Evolutionary conservation across 2,329 filamentous ascomycete genomes (phyloP), one percentile per base, ranked within the genome.

Genomic region (Drechmeria coniospora): DNA sequence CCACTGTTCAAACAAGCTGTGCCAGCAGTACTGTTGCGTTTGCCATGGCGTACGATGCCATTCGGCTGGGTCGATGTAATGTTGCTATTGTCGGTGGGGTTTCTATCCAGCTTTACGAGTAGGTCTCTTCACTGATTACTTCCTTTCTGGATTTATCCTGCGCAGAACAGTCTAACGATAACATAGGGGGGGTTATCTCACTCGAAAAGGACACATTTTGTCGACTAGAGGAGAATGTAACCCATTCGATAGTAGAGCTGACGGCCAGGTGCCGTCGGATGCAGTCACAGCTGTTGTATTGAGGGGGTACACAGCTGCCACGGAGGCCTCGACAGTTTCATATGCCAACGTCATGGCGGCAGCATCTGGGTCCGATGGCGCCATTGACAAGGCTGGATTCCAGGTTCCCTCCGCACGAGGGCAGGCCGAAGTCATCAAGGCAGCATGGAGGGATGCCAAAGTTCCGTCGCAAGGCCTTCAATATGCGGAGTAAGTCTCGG

Each of bases 401-500:
- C 30, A 32, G 22, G 27, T 29, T 10, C 27, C 27, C 4, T 29
- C 27, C 5, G 12, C 27, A 5, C 6, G 22, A 4, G 31, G 31
- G 5, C 31, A 33, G 21, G 31, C 31, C 5, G 21, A 30, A n/a
- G 28, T 33, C 8, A 30, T 33, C 21, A 30, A 29, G 14, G 17
- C 27, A 3, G 27, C 27, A 13, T 26, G 28, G 31, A n/a, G 10
- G 13, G 27, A 10, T 9, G 30, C 30, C 7, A n/a, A 21, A 1
- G 14, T 24, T 18, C 10, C 27, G 19, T 26, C 30, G 7, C 8
- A 21, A 6, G 16, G 15, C 4, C 17, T 28, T 16, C 18, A 28
- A 10, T 33, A 33, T n/a, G 24, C 24, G 4, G 31, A 33, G 17
- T 26, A 26, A 26, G 24, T 16, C n/a, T n/a, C n/a, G n/a, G n/a